Evolutionary conservation across 2,329 filamentous ascomycete genomes (phyloP).

Genomic region (Aspergillus ibericus): DNA sequence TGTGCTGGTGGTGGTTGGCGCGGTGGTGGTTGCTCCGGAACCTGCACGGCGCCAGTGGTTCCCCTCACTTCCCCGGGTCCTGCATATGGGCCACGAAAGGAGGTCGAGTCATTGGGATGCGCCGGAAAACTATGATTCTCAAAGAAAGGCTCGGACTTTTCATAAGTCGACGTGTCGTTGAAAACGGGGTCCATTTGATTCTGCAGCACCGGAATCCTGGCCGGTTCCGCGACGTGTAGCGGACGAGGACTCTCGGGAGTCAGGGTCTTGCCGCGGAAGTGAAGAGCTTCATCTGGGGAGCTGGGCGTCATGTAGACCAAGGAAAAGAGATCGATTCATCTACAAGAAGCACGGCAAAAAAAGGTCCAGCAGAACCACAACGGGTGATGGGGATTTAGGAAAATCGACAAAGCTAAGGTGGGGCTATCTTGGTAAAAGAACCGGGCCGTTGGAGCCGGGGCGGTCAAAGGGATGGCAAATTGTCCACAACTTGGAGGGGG

Average conservation of each 20-base stretch:
- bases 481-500: neutral
- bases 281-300: constrained; percentile 50
- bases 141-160: constrained; percentile 39
- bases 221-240: constrained; percentile 65
- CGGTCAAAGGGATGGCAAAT: constrained; percentile 12
- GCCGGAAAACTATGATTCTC: constrained; percentile 16
- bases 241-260: constrained; percentile 72
- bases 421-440: constrained; percentile 35
- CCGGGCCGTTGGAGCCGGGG: constrained; percentile 22
- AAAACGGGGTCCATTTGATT: constrained; percentile 72
- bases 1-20: constrained; percentile 13
- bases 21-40: constrained; percentile 18
- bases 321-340: constrained; percentile 41
- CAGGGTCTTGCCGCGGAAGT: constrained; percentile 64
- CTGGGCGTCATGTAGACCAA: constrained; percentile 56
- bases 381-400: constrained; percentile 29
- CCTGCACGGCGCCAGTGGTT: constrained; percentile 16
- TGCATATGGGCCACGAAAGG: constrained; percentile 16
- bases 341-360: constrained; percentile 30
- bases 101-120: constrained; percentile 6
- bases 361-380: constrained; percentile 13
- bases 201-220: constrained; percentile 68
- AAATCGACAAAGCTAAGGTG: constrained; percentile 39
- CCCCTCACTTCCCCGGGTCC: constrained; percentile 13
- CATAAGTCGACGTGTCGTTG: constrained; percentile 64